Evolutionary conservation across 257 asterid species (phyloP).

Genomic region (Solanum stenotomum): DNA sequence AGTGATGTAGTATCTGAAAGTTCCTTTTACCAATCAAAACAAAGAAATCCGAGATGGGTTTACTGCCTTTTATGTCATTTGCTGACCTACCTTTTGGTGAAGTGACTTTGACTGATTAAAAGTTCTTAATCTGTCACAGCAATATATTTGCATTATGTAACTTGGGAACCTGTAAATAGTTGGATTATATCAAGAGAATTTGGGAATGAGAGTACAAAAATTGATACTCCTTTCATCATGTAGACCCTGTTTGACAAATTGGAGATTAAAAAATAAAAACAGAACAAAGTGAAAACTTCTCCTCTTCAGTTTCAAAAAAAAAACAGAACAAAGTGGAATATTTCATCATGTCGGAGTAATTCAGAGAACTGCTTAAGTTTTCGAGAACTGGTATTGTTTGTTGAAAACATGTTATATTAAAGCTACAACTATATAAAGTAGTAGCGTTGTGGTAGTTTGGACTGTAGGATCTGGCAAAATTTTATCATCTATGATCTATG

Average conservation of each 20-base stretch:
- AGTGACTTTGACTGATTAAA: neutral
- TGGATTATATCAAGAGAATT: neutral
- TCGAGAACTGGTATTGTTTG: neutral
- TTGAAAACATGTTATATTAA: neutral
- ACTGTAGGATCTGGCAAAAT: neutral
- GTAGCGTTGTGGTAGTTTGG: neutral
- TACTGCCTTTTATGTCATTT: neutral
- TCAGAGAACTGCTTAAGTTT: neutral
- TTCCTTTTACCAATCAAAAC: neutral
- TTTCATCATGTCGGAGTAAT: neutral
- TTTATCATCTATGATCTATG: neutral
- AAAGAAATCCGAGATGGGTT: neutral
- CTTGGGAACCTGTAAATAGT: neutral
- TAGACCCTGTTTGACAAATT: neutral
- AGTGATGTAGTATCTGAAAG: neutral
- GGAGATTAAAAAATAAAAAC: neutral
- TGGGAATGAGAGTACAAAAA: neutral
- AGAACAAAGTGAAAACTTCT: neutral
- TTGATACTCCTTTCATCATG: neutral
- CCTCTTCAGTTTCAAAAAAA: too few relatives aligned
- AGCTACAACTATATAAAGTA: neutral
- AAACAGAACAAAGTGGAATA: neutral
- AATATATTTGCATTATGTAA: neutral
- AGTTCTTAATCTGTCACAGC: neutral
- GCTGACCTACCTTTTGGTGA: neutral